Percentiles rank a stretch among this genome's conserved stretches.
phyloP scores from a whole-genome alignment of 2,329 filamentous ascomycete genomes.

The Nemania sp. region DNA sequence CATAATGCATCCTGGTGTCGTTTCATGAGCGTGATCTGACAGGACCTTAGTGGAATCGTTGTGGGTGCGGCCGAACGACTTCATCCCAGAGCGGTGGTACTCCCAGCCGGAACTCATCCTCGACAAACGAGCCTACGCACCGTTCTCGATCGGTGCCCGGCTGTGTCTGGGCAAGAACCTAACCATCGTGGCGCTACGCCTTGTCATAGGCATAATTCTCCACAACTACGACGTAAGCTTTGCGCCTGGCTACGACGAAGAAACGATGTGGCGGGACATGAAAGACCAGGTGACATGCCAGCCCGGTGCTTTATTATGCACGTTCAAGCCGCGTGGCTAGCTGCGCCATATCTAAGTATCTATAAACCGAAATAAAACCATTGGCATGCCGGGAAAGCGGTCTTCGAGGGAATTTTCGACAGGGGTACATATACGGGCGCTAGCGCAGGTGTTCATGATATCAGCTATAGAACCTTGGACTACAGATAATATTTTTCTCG shows the following conservation, averaged over 20 bases:
- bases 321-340: no score
- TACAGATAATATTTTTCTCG: no score
- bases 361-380: no score
- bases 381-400: no score
- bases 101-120: slow-evolving; percentile 27
- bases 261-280: slow-evolving; percentile 29
- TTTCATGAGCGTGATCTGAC: slow-evolving; percentile 1
- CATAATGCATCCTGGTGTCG: neutral
- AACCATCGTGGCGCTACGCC: slow-evolving; percentile 23
- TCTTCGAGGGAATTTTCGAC: no score
- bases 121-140: slow-evolving; percentile 25
- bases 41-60: slow-evolving; percentile 24
- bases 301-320: slow-evolving; percentile 23
- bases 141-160: slow-evolving; percentile 25
- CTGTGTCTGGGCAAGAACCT: slow-evolving; percentile 28
- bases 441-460: no score
- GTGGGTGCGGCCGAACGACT: slow-evolving; percentile 24
- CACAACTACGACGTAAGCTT: slow-evolving; percentile 24
- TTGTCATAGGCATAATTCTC: slow-evolving; percentile 20
- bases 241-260: slow-evolving; percentile 24
- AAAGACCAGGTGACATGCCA: slow-evolving; percentile 28
- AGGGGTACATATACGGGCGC: no score
- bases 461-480: no score
- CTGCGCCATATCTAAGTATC: no score
- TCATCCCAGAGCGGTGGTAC: slow-evolving; percentile 31